A percentile compares a stretch with the other conserved stretches of the same genome.
phyloP scores from a whole-genome alignment of 176 grass and related monocot species.

The Puya raimondii region DNA sequence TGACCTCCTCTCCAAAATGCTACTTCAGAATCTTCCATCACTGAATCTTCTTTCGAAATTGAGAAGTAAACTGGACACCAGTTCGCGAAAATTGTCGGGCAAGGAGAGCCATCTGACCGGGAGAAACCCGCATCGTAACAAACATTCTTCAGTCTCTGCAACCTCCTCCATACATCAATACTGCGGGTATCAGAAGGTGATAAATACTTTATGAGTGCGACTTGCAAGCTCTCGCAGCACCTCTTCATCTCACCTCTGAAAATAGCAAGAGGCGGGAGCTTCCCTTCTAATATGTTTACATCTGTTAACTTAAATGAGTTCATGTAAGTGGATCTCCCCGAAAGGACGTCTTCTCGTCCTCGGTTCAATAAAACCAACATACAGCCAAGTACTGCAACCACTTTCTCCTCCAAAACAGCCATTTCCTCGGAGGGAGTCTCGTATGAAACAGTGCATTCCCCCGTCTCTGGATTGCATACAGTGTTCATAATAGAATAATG shows the following conservation, averaged over 20 bases:
- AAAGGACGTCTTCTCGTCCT: conserved; percentile 66
- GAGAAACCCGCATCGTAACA: conserved; percentile 88
- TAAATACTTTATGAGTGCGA: conserved; percentile 62
- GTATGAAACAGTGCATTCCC: conserved; percentile 52
- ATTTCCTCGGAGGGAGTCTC: conserved; percentile 62
- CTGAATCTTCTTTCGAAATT: conserved; percentile 34
- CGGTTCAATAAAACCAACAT: conserved; percentile 73
- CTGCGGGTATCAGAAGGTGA: conserved; percentile 28
- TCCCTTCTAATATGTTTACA: conserved; percentile 38
- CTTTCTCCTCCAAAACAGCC: conserved; percentile 71
- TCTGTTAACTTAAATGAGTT: conserved; percentile 39
- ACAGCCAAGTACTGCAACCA: conserved; percentile 66
- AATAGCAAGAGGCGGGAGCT: conserved; percentile 60
- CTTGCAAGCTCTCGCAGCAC: conserved; percentile 90
- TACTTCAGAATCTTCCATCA: conserved; percentile 53
- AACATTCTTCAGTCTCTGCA: conserved; percentile 82
- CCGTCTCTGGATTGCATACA: conserved; percentile 87
- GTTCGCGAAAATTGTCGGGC: conserved; percentile 87
- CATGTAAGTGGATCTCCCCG: conserved; percentile 40
- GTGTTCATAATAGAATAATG: conserved; percentile 68
- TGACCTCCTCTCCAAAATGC: conserved; percentile 97
- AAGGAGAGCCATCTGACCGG: conserved; percentile 57
- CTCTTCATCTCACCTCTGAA: conserved; percentile 91
- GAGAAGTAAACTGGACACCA: conserved; percentile 69
- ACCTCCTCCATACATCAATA: conserved; percentile 56